A percentile compares a stretch with the other conserved stretches of the same genome.
phyloP scores from a whole-genome alignment of 2,329 filamentous ascomycete species.

The Xylaria sp. region DNA sequence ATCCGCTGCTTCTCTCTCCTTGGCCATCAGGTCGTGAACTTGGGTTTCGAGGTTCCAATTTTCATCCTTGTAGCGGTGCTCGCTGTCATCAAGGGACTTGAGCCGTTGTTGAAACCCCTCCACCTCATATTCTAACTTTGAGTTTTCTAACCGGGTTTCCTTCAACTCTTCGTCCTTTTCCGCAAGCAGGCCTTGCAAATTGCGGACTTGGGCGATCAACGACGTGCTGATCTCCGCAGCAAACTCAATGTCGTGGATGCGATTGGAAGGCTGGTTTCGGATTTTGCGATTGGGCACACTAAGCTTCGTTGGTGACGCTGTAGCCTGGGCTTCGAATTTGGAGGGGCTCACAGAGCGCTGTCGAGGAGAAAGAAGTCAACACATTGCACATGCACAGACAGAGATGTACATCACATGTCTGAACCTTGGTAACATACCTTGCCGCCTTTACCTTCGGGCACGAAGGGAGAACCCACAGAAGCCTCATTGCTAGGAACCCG shows the following conservation, averaged over 20 bases:
- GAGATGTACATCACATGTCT: not conserved
- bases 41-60: slow-evolving; percentile 98
- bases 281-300: slow-evolving; percentile 87
- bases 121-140: slow-evolving; percentile 82
- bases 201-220: slow-evolving; percentile 90
- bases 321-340: slow-evolving; percentile 85
- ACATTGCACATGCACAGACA: slow-evolving; percentile 6
- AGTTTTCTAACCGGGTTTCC: slow-evolving; percentile 77
- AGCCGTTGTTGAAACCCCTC: slow-evolving; percentile 83
- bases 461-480: slow-evolving; percentile 62
- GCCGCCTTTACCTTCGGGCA: slow-evolving; percentile 62
- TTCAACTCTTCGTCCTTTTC: slow-evolving; percentile 91
- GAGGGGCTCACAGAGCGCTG: slow-evolving; percentile 77
- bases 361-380: slow-evolving; percentile 32
- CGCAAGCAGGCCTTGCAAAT: slow-evolving; percentile 83
- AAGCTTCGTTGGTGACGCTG: slow-evolving; percentile 88
- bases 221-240: slow-evolving; percentile 98
- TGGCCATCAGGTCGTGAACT: slow-evolving; percentile 81
- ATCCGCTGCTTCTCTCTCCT: slow-evolving; percentile 79
- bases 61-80: slow-evolving; percentile 96
- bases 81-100: slow-evolving; percentile 87
- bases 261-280: slow-evolving; percentile 87
- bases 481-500: slow-evolving; percentile 77
- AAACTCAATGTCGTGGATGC: slow-evolving; percentile 96
- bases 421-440: slow-evolving; percentile 56